Evolutionary conservation across 441 rosid species (phyloP), one percentile per base, ranked within the genome.

Genomic region (Euphorbia neoarborescens): DNA sequence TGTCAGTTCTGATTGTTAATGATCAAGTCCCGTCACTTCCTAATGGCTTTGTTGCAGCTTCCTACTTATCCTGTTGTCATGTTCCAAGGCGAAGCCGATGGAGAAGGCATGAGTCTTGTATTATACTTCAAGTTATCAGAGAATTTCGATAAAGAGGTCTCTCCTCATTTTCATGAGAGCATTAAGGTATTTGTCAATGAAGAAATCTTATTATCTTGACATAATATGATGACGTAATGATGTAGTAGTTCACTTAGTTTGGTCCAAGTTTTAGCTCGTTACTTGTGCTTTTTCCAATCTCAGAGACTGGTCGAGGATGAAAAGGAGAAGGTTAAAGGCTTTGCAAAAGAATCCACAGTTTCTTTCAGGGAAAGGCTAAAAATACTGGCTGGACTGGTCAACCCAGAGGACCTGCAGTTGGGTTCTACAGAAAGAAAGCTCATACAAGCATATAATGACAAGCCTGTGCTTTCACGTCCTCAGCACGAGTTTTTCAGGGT

Each of bases 31-130:
- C n/a, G n/a, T n/a, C n/a, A n/a, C n/a, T n/a, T n/a, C n/a, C n/a
- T n/a, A n/a, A n/a, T 71, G 50, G 75, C 32, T 32, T 19, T 57
- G 27, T 50, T 50, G 69, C 95, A 89, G 86, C 78, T 88, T 70
- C 97, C 97, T 22, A 80, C 90, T 78, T 91, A 91, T 85, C 89
- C 90, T 11, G 81, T 86, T 12, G 74, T 83, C 56, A 80, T 91
- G 91, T 91, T 91, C 69, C 80, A 76, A 37, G 79, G 87, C 7
- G 88, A 89, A 50, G 38, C 48, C 27, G 88, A 91, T 73, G 97
- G 97, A 35, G 97, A 91, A 76, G 96, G 97, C 73, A 84, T 88
- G 83, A 89, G 96, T 80, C 90, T 89, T 69, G 92, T 91, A 44
- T 71, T 91, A 54, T 89, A 89, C 68, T 91, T 89, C 67, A 86